Conservation (phyloP, 2,329 filamentous ascomycete genomes). For the Pezicula carpinea region DNA sequence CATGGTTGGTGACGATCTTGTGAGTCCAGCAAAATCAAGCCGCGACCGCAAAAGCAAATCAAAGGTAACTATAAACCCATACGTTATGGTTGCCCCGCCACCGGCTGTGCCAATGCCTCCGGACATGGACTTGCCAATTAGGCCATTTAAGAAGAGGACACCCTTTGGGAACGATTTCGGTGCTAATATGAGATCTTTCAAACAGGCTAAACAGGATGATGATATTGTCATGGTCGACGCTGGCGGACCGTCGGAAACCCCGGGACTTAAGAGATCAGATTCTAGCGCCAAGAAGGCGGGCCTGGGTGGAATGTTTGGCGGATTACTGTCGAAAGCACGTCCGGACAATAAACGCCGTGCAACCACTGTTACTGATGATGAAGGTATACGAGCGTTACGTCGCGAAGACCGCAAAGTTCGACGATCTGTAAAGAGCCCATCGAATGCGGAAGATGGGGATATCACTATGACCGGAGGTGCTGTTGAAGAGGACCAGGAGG, state of each 20-base stretch:
- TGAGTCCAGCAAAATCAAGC: conserved; percentile 41
- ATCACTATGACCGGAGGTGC: conserved; percentile 37
- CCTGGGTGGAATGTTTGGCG: conserved; percentile 58
- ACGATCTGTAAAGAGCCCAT: conserved; percentile 25
- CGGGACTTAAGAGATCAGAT: conserved; percentile 50
- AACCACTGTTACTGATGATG: conserved; percentile 48
- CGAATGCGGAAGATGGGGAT: conserved; percentile 41
- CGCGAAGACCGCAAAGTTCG: conserved; percentile 33
- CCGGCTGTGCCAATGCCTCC: conserved; percentile 28
- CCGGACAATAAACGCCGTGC: conserved; percentile 45
- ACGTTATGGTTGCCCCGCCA: conserved; percentile 15
- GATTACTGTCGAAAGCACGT: conserved; percentile 42
- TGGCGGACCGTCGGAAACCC: conserved; percentile 37
- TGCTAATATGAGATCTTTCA: conserved; percentile 43
- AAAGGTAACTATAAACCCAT: conserved; percentile 34
- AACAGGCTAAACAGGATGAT: conserved; percentile 61
- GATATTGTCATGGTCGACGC: conserved; percentile 55
- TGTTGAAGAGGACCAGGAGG: conserved; percentile 55
- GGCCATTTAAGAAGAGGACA: conserved; percentile 15
- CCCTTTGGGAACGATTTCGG: conserved; percentile 21
- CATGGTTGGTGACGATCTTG: conserved; percentile 41
- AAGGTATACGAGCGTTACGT: conserved; percentile 28
- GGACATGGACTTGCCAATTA: conserved; percentile 22
- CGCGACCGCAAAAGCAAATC: conserved; percentile 36
- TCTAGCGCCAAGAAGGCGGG: conserved; percentile 59